Evolutionary conservation across 805 yeast genomes (phyloP).

Genomic region (Kurtzmaniella cleridarum): DNA sequence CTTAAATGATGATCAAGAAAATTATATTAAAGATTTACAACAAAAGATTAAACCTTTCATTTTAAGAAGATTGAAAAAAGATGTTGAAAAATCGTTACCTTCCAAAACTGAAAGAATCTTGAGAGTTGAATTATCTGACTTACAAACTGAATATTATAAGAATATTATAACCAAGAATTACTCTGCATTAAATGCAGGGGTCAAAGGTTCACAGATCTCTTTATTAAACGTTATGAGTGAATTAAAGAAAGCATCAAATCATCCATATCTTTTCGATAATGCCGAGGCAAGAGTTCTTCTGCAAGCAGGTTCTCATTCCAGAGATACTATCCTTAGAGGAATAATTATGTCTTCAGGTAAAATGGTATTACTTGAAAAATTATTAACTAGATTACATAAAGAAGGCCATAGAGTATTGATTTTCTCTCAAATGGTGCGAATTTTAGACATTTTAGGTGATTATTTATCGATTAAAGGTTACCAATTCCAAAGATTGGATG

Average conservation of each 20-base stretch:
- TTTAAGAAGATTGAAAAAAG: conserved; percentile 88
- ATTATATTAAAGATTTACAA: conserved; percentile 81
- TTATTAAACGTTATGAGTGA: conserved; percentile 91
- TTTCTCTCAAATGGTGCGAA: conserved; percentile 95
- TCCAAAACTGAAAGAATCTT: conserved; percentile 93
- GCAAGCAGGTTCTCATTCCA: conserved; percentile 54
- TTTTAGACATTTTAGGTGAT: conserved; percentile 92
- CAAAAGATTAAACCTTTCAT: conserved; percentile 85
- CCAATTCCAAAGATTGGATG: conserved; percentile 89
- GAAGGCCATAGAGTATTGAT: conserved; percentile 96
- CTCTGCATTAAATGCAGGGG: conserved; percentile 82
- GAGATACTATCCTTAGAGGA: conserved; percentile 83
- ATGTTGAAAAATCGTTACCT: conserved; percentile 94
- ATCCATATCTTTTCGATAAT: conserved; percentile 90
- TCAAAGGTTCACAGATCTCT: conserved; percentile 75
- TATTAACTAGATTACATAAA: conserved; percentile 73
- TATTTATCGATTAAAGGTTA: conserved; percentile 82
- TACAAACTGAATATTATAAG: conserved; percentile 92
- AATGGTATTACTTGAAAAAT: conserved; percentile 91
- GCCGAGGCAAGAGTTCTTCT: conserved; percentile 81
- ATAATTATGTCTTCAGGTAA: conserved; percentile 97
- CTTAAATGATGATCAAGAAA: conserved; percentile 83
- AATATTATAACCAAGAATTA: conserved; percentile 91
- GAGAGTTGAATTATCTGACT: conserved; percentile 90
- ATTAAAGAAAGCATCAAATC: conserved; percentile 93